Evolutionary conservation across 2,329 filamentous ascomycete species (phyloP).

Genomic region (Leptodontidium sp.): DNA sequence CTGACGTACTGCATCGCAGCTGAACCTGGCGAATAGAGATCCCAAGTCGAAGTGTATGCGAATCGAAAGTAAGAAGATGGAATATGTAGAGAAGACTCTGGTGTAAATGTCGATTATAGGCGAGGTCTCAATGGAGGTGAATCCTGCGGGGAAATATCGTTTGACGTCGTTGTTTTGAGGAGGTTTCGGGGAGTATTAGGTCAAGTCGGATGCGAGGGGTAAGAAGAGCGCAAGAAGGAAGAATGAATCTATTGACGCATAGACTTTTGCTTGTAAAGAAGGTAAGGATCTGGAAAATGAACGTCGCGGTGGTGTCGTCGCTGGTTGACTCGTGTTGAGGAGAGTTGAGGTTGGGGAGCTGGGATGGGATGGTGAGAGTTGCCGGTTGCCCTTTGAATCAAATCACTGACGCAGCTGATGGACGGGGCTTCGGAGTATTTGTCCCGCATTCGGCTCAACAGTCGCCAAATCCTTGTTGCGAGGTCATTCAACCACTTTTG

Average conservation of each 20-base stretch:
- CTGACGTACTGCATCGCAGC: constrained; percentile 92
- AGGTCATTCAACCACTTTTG: constrained; percentile 19
- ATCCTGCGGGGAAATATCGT: neutral
- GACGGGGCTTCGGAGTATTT: constrained; percentile 5
- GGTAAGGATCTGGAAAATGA: constrained; percentile 13
- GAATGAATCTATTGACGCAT: constrained; percentile 19
- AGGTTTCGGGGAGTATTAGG: constrained; percentile 7
- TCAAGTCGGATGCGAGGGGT: constrained; percentile 13
- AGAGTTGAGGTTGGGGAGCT: constrained; percentile 20
- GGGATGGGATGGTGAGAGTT: neutral
- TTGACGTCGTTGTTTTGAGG: constrained; percentile 25
- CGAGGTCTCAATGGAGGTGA: neutral
- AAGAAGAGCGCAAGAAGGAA: constrained; percentile 5
- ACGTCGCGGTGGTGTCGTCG: neutral
- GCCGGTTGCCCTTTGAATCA: constrained; percentile 4
- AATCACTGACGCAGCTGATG: constrained; percentile 16
- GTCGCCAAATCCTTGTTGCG: neutral
- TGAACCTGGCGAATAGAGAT: neutral
- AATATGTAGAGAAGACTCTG: constrained; percentile 8
- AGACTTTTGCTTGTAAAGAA: constrained; percentile 12
- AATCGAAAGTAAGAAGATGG: neutral
- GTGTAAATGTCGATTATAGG: neutral
- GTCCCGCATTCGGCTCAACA: constrained; percentile 18
- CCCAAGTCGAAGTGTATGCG: neutral
- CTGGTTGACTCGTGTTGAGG: constrained; percentile 27